phyloP scores from a whole-genome alignment of 2,329 filamentous ascomycete species.

The Pseudodiploospora longispora region DNA sequence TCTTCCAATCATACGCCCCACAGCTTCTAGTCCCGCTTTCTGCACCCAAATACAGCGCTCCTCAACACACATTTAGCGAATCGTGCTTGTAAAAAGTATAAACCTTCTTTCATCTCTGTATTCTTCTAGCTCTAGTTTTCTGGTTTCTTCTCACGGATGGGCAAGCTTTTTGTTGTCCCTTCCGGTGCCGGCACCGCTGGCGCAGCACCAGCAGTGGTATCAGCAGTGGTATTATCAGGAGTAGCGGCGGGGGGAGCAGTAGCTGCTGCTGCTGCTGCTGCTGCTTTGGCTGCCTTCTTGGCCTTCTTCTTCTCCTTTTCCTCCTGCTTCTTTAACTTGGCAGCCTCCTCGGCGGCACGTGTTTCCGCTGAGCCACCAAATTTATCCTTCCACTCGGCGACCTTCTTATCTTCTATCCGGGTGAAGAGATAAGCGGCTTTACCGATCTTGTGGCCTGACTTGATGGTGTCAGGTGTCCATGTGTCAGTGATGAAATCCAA shows the following conservation, averaged over 20 bases:
- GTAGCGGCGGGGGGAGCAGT: conserved; percentile 8
- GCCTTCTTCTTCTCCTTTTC: conserved; percentile 28
- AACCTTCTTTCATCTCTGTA: background rate
- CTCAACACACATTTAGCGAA: too few species aligned
- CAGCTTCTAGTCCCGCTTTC: too few species aligned
- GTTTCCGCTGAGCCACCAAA: conserved; percentile 41
- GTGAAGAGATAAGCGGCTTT: conserved; percentile 72
- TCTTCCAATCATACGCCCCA: too few species aligned
- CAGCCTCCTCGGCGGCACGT: conserved; percentile 7
- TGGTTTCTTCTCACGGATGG: conserved; percentile 14
- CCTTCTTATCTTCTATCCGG: conserved; percentile 74
- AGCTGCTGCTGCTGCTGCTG: conserved; percentile 16
- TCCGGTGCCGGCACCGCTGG: conserved; percentile 11
- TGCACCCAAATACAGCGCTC: too few species aligned
- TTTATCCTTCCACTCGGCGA: conserved; percentile 71
- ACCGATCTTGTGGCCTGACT: conserved; percentile 72
- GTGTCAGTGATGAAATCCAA: conserved; percentile 46
- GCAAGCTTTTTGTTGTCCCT: conserved; percentile 13
- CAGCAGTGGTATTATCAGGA: conserved; percentile 11
- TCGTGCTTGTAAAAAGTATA: too few species aligned
- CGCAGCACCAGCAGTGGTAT: conserved; percentile 10
- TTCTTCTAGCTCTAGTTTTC: conserved; percentile 1
- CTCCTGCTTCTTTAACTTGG: conserved; percentile 29
- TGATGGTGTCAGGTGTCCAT: conserved; percentile 55
- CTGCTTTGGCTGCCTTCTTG: conserved; percentile 28